phyloP scores from a whole-genome alignment of 2,329 filamentous ascomycete species.

The Fusarium poae region DNA sequence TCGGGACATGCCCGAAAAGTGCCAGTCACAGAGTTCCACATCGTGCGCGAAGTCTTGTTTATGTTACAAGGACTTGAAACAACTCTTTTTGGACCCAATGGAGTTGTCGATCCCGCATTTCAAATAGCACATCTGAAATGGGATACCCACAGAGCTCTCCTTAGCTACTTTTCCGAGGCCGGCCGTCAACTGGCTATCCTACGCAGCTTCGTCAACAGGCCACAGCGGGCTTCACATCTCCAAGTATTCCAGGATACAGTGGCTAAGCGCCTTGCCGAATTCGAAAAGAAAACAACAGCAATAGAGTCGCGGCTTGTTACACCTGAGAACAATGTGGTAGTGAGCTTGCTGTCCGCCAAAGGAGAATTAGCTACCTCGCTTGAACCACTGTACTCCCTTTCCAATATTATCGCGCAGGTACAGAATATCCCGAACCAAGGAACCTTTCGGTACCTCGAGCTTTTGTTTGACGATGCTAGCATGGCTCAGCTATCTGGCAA shows the following conservation, averaged over 20 bases:
- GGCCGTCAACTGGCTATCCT: conserved; percentile 61
- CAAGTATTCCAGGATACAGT: conserved; percentile 79
- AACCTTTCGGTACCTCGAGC: conserved; percentile 81
- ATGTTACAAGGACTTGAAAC: conserved; percentile 87
- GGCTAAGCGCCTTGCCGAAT: conserved; percentile 65
- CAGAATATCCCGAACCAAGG: conserved; percentile 62
- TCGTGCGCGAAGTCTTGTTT: conserved; percentile 82
- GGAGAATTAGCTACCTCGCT: conserved; percentile 67
- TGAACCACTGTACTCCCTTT: conserved; percentile 69
- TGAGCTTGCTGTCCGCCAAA: conserved; percentile 76
- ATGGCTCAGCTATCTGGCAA: conserved; percentile 78
- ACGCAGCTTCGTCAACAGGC: conserved; percentile 58
- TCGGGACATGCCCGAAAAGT: conserved; percentile 55
- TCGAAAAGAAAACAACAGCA: conserved; percentile 70
- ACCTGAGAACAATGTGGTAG: conserved; percentile 64
- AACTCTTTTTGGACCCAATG: conserved; percentile 71
- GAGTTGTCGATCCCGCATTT: conserved; percentile 56
- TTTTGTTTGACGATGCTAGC: conserved; percentile 78
- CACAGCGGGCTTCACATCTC: conserved; percentile 68
- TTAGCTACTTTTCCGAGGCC: conserved; percentile 62
- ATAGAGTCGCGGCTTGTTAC: conserved; percentile 73
- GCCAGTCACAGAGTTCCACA: conserved; percentile 76
- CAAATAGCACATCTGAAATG: conserved; percentile 63
- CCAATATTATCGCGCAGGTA: conserved; percentile 71
- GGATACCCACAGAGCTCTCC: conserved; percentile 64